These are phyloP conservation scores for Kickxella alabastrina DNA, from an alignment of 192 early-diverging fungal species.

Conservation along the genomic window DNA sequence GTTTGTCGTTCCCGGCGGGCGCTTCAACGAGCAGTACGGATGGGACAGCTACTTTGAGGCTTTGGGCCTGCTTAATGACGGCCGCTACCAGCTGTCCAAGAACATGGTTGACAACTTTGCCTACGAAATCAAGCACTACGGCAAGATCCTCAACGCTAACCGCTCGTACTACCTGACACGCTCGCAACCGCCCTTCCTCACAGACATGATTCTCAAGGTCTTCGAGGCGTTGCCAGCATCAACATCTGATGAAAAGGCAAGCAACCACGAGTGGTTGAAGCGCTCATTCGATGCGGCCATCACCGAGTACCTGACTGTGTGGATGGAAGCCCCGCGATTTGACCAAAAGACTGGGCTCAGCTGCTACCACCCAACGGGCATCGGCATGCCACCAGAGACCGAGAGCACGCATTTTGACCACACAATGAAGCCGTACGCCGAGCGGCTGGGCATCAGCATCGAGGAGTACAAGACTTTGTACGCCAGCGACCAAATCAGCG, in stretches of 20 bases:
- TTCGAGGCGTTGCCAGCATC: constrained; percentile 56
- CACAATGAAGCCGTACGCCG: constrained; percentile 77
- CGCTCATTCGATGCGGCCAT: constrained; percentile 67
- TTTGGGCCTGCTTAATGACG: constrained; percentile 83
- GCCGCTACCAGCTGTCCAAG: constrained; percentile 77
- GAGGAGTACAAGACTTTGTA: constrained; percentile 75
- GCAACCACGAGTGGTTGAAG: constrained; percentile 72
- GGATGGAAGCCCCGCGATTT: constrained; percentile 77
- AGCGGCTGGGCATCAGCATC: constrained; percentile 59
- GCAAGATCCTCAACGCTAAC: constrained; percentile 98
- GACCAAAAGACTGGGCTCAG: constrained; percentile 73
- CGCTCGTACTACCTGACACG: constrained; percentile 94
- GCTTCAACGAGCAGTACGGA: constrained; percentile 99
- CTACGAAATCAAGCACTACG: constrained; percentile 97
- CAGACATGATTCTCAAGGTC: constrained; percentile 91
- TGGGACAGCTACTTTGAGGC: constrained; percentile 98
- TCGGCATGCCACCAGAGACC: constrained; percentile 97
- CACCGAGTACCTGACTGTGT: constrained; percentile 90
- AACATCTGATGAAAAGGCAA: constrained; percentile 19
- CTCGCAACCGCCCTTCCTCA: constrained; percentile 97
- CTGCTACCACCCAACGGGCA: constrained; percentile 82
- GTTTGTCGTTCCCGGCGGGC: constrained; percentile 96
- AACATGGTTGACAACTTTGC: constrained; percentile 98
- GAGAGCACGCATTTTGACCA: constrained; percentile 89
- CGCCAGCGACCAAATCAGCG: constrained; percentile 59